A percentile compares a stretch with the other conserved stretches of the same genome.
phyloP scores from a whole-genome alignment of 345 rosid genomes.

The Melastoma malabathricum region DNA sequence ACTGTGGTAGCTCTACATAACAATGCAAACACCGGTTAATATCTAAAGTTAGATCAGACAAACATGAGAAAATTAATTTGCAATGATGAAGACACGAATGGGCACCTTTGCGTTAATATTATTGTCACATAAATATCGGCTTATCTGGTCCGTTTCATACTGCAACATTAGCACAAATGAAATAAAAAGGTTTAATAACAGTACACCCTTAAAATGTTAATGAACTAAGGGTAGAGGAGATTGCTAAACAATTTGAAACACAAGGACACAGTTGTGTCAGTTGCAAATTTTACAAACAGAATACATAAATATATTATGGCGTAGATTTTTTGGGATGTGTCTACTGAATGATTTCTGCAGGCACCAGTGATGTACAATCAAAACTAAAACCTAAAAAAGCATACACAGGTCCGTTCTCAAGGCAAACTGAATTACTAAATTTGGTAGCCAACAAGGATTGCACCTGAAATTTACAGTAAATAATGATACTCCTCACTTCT shows the following conservation, averaged over 20 bases:
- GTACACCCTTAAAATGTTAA: too few relatives aligned
- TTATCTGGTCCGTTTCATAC: constrained; percentile 73
- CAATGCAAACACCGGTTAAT: constrained; percentile 11
- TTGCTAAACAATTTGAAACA: too few relatives aligned
- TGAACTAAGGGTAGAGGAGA: too few relatives aligned
- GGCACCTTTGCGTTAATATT: constrained; percentile 72
- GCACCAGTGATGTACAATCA: neutral
- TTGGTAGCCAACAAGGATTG: neutral
- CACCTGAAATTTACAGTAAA: constrained; percentile 98
- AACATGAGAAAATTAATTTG: neutral
- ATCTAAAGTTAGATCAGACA: constrained; percentile 10
- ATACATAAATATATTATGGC: too few relatives aligned
- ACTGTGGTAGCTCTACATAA: constrained; percentile 77
- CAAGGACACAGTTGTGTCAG: too few relatives aligned
- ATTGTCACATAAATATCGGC: constrained; percentile 70
- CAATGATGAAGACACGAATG: neutral
- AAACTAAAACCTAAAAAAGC: neutral
- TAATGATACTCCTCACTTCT: constrained; percentile 63
- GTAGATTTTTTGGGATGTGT: too few relatives aligned
- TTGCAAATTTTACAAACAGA: too few relatives aligned
- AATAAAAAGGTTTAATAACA: too few relatives aligned
- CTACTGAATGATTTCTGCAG: too few relatives aligned
- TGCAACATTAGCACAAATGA: constrained; percentile 19
- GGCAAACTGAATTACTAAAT: neutral
- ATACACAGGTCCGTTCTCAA: neutral